These are phyloP conservation scores for Tolypocladium inflatum DNA, from an alignment of 2,329 filamentous ascomycete species.

Conservation along the genomic window DNA sequence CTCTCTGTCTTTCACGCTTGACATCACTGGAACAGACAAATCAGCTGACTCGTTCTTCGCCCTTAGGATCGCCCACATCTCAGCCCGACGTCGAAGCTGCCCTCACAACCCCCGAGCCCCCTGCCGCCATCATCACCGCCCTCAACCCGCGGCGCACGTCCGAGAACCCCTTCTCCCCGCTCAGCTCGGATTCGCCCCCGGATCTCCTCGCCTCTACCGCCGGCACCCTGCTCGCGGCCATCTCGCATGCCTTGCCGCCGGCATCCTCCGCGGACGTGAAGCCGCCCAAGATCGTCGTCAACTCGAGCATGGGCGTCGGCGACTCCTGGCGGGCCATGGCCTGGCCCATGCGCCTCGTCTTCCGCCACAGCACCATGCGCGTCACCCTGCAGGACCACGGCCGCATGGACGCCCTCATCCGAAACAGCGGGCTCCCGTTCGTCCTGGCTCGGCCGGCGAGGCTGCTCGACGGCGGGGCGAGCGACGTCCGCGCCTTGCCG, in stretches of 20 bases:
- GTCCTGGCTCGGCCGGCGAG: conserved; percentile 35
- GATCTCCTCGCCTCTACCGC: conserved; percentile 36
- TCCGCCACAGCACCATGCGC: conserved; percentile 33
- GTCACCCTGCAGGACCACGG: conserved; percentile 38
- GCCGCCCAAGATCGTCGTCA: conserved; percentile 33
- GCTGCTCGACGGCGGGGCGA: conserved; percentile 27
- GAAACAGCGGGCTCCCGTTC: conserved; percentile 15
- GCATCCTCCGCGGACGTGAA: neutral
- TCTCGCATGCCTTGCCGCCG: conserved; percentile 14
- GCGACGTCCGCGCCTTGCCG: conserved; percentile 26
- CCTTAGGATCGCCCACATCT: conserved; percentile 24
- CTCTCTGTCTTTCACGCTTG: neutral
- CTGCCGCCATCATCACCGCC: conserved; percentile 34
- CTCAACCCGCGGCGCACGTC: conserved; percentile 35
- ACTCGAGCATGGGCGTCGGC: conserved; percentile 40
- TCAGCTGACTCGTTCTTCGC: neutral
- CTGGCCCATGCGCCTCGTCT: conserved; percentile 30
- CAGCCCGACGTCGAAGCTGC: conserved; percentile 25
- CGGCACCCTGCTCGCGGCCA: conserved; percentile 23
- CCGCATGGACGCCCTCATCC: conserved; percentile 31
- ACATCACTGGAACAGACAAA: too few species aligned
- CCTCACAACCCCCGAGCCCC: conserved; percentile 14
- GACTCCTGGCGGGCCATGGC: conserved; percentile 31
- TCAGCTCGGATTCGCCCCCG: conserved; percentile 25
- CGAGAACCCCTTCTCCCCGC: conserved; percentile 37